phyloP scores from a whole-genome alignment of 176 grass and related monocot genomes.

The Melocanna baccifera region DNA sequence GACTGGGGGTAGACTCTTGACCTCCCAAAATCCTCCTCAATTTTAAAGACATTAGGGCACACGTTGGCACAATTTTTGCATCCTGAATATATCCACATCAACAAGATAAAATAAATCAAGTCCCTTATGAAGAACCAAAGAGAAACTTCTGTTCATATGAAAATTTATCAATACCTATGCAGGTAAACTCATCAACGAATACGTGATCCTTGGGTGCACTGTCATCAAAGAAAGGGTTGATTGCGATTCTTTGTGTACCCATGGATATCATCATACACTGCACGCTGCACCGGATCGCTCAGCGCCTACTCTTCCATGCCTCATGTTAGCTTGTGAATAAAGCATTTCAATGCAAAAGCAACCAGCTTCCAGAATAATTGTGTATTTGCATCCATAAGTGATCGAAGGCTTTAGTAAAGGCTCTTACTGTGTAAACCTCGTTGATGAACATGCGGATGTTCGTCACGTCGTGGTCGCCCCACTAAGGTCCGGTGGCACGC shows the following conservation, averaged over 20 bases:
- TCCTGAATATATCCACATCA: constrained; percentile 34
- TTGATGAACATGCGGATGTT: constrained; percentile 94
- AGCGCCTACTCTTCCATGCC: constrained; percentile 54
- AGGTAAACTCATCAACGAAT: constrained; percentile 94
- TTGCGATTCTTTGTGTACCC: constrained; percentile 66
- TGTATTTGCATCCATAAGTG: not conserved
- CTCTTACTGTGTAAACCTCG: constrained; percentile 74
- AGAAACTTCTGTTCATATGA: not conserved
- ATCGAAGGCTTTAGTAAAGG: not conserved
- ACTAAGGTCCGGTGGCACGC: constrained; percentile 80
- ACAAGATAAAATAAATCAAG: not conserved
- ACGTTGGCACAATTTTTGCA: constrained; percentile 97
- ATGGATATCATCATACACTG: constrained; percentile 87
- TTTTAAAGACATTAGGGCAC: constrained; percentile 62
- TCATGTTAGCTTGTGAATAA: constrained; percentile 43
- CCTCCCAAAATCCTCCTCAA: constrained; percentile 87
- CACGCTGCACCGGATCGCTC: constrained; percentile 78
- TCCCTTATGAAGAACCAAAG: not conserved
- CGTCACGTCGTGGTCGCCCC: constrained; percentile 64
- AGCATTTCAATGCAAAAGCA: not conserved
- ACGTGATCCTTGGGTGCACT: constrained; percentile 66
- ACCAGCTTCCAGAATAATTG: not conserved
- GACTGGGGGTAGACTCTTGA: constrained; percentile 70
- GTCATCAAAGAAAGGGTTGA: constrained; percentile 86
- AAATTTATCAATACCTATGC: constrained; percentile 58